Evolutionary conservation across 2,329 filamentous ascomycete species (phyloP).

Genomic region (Ophiognomonia clavigignenti-juglandacearum): DNA sequence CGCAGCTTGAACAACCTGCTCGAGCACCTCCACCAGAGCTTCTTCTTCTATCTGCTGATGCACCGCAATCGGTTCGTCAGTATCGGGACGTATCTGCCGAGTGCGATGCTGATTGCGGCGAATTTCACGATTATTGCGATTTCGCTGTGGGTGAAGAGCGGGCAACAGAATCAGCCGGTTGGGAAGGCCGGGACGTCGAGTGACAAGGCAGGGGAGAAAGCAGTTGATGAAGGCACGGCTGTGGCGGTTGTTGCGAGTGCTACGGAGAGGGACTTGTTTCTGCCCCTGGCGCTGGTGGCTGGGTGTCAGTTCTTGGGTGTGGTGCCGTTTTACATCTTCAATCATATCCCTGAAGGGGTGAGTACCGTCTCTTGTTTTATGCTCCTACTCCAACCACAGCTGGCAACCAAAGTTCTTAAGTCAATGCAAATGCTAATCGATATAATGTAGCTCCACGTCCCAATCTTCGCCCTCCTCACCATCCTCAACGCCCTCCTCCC

Average conservation of each 20-base stretch:
- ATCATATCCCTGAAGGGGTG: slow-evolving; percentile 63
- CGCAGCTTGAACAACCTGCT: slow-evolving; percentile 93
- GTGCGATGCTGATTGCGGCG: slow-evolving; percentile 92
- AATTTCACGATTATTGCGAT: slow-evolving; percentile 97
- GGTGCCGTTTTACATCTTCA: slow-evolving; percentile 82
- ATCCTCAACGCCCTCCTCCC: slow-evolving; percentile 52
- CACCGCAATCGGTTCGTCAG: slow-evolving; percentile 90
- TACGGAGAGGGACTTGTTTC: slow-evolving; percentile 62
- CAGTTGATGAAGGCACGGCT: slow-evolving; percentile 26
- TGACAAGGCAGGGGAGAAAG: slow-evolving; percentile 23
- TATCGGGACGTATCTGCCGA: slow-evolving; percentile 94
- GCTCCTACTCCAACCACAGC: background rate
- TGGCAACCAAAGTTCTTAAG: no score
- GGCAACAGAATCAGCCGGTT: slow-evolving; percentile 37
- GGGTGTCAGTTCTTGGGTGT: slow-evolving; percentile 71
- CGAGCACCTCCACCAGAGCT: slow-evolving; percentile 96
- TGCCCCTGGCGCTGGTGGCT: slow-evolving; percentile 70
- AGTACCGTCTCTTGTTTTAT: slow-evolving; percentile 25
- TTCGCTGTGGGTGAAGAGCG: slow-evolving; percentile 87
- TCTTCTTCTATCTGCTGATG: slow-evolving; percentile 98
- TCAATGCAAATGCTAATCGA: no score
- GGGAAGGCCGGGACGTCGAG: slow-evolving; percentile 23
- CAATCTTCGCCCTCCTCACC: no score
- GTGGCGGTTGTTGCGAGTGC: slow-evolving; percentile 14
- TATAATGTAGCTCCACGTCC: no score